Evolutionary conservation across 2,329 filamentous ascomycete species (phyloP), one percentile per base, ranked within the genome.

Genomic region (Aspergillus uvarum): DNA sequence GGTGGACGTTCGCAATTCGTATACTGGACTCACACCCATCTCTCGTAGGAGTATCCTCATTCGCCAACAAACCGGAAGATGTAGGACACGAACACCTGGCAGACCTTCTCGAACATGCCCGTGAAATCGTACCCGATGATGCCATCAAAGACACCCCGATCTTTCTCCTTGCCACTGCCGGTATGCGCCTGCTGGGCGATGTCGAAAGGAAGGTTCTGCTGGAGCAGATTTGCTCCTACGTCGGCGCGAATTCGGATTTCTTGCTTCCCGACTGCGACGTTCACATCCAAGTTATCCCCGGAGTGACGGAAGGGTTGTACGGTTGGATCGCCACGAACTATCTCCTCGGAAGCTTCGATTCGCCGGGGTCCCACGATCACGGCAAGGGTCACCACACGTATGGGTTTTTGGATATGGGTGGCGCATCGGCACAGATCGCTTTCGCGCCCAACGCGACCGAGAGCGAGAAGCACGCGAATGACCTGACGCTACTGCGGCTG

Each of bases 301-400:
- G 95, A 48, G 93, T 96, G 75, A 98, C 95, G 0, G 95, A 99
- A 76, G 95, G 93, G 2, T 77, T 99, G 31, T 99, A 98, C 70
- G 95, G 95, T 44, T 99, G 95, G 95, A 90, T 99, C 68, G 94
- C 96, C 7, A 91, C 94, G 56, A 99, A 99, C 72, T 99, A 99
- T 71, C 79, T 99, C 31, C 82, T 99, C 1, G 94, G 92, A 29
- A 92, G 92, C 4, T 98, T 99, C 69, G 90, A 98, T 73, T 81
- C 84, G 19, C 88, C 91, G 0, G 80, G 88, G 54, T 79, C 86
- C 14, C 91, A 96, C 69, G 80, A 86, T 56, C 92, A 96, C 74
- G 92, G 92, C 55, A 92, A 96, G 65, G 86, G 85, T 26, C 95
- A 98, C 73, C 90, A 93, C 71, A 99, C 95, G 0, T 99, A 98